A percentile compares a stretch with the other conserved stretches of the same genome.
phyloP scores from a whole-genome alignment of 768 basidiomycete genomes.

The Psilocybe azurescens region DNA sequence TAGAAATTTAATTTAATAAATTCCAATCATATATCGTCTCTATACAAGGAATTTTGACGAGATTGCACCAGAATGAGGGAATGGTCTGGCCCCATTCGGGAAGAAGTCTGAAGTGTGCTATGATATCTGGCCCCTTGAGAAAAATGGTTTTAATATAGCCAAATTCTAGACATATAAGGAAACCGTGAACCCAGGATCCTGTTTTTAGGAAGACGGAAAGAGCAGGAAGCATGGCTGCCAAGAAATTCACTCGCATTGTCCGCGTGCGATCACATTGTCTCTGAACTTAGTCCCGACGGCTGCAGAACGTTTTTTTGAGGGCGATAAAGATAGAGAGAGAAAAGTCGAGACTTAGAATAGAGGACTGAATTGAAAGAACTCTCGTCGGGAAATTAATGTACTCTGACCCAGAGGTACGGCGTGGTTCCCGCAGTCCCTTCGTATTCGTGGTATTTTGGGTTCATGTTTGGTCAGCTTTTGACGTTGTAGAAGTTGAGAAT shows the following conservation, averaged over 20 bases:
- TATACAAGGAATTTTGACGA: neutral
- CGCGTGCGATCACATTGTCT: neutral
- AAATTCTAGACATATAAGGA: constrained; percentile 5
- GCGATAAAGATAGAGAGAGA: neutral
- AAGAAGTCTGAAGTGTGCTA: neutral
- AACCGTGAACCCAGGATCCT: neutral
- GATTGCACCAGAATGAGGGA: constrained; percentile 12
- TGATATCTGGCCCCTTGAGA: constrained; percentile 11
- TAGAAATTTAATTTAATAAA: neutral
- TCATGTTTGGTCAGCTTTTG: constrained; percentile 1
- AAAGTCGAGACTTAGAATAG: constrained; percentile 3
- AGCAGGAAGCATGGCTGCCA: constrained; percentile 1
- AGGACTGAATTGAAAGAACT: constrained; percentile 4
- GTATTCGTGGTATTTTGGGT: neutral
- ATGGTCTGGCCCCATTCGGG: constrained; percentile 7
- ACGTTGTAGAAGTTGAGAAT: constrained; percentile 3
- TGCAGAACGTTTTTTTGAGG: neutral
- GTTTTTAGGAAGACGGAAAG: neutral
- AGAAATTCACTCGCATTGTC: neutral
- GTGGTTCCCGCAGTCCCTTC: neutral
- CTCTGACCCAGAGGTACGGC: constrained; percentile 3
- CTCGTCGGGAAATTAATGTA: constrained; percentile 8
- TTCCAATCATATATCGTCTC: neutral
- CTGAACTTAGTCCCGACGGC: neutral
- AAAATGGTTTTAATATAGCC: constrained; percentile 4